Conservation (phyloP, 768 basidiomycete species). For the Dentipellis sp. region DNA sequence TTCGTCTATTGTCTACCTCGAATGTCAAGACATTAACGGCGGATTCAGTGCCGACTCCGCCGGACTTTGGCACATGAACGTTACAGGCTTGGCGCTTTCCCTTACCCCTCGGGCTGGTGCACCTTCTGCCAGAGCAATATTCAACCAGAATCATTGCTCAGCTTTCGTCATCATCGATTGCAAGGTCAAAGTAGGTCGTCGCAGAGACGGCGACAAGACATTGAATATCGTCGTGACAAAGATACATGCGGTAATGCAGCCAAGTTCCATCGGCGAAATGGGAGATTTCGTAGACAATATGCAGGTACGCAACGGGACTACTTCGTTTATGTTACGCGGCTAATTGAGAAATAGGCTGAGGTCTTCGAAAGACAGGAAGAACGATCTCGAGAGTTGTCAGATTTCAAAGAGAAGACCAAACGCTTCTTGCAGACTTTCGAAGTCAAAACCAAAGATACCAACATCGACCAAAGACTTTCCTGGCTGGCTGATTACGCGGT, state of each 20-base stretch:
- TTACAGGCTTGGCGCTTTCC: constrained; percentile 77
- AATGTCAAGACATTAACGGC: constrained; percentile 68
- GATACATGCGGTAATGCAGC: constrained; percentile 90
- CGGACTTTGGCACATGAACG: constrained; percentile 51
- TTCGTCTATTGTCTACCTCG: constrained; percentile 64
- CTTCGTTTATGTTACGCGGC: constrained; percentile 4
- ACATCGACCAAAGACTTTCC: constrained; percentile 22
- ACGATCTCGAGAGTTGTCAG: constrained; percentile 66
- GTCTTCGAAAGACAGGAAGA: constrained; percentile 64
- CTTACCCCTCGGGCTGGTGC: constrained; percentile 51
- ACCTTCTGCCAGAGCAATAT: constrained; percentile 26
- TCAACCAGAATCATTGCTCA: constrained; percentile 55
- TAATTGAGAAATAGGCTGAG: constrained; percentile 47
- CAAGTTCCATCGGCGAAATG: constrained; percentile 84
- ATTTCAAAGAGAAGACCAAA: constrained; percentile 76
- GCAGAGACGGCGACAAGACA: constrained; percentile 9
- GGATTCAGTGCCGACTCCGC: constrained; percentile 34
- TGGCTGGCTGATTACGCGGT: constrained; percentile 53
- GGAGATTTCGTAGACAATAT: constrained; percentile 84
- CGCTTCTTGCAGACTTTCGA: constrained; percentile 71
- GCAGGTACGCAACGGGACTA: constrained; percentile 38
- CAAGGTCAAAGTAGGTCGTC: constrained; percentile 23
- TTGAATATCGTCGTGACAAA: constrained; percentile 55
- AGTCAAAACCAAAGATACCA: constrained; percentile 38
- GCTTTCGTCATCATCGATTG: constrained; percentile 84